Conservation (phyloP, 345 rosid species). For the Citrus reticulata region DNA sequence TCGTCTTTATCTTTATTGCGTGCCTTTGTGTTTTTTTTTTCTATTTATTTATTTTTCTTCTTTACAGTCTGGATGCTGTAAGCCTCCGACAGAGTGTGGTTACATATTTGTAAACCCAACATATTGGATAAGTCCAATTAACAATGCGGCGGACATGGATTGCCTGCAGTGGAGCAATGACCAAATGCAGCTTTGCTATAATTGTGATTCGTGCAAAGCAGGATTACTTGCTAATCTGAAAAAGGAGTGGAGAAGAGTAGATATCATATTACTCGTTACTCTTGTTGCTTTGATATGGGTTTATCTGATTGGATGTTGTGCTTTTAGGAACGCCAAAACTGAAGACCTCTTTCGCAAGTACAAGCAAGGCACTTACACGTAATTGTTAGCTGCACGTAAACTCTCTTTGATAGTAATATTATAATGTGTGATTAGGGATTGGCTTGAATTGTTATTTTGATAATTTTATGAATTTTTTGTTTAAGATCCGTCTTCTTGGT, state of each 20-base stretch:
- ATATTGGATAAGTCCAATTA: constrained; percentile 65
- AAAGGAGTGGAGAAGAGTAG: constrained; percentile 72
- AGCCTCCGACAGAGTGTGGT: constrained; percentile 68
- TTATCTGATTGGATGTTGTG: constrained; percentile 71
- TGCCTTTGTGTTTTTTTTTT: not conserved
- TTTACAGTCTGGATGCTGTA: constrained; percentile 69
- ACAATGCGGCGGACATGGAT: constrained; percentile 79
- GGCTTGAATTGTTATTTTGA: not conserved
- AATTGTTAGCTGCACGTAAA: not conserved
- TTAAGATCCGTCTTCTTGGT: not conserved
- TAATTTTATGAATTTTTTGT: not conserved
- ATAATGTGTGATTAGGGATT: not conserved
- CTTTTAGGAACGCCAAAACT: constrained; percentile 74
- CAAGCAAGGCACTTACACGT: constrained; percentile 73
- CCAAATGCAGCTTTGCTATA: constrained; percentile 69
- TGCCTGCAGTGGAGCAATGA: constrained; percentile 92
- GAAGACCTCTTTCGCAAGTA: constrained; percentile 77
- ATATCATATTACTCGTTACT: constrained; percentile 50
- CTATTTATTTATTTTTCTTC: not conserved
- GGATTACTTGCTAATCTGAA: constrained; percentile 74
- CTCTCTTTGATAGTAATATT: not conserved
- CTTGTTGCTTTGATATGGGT: constrained; percentile 59
- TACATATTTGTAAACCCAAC: constrained; percentile 69
- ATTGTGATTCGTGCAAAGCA: constrained; percentile 87
- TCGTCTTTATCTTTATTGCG: not conserved